Conservation (phyloP, 2,329 filamentous ascomycete genomes). For the Bipolaris gigantea region DNA sequence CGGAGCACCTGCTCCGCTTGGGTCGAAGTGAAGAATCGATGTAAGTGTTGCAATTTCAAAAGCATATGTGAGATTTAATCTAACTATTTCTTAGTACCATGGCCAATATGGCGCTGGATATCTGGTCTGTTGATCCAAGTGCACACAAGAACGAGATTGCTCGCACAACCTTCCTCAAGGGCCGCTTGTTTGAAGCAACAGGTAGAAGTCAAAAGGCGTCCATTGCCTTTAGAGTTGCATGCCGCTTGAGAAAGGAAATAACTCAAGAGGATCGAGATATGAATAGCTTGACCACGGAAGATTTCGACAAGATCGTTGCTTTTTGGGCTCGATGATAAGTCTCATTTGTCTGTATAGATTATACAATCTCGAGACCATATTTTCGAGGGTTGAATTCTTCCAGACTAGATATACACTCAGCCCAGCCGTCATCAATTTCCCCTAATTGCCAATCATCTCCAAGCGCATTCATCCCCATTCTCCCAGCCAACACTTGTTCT, state of each 20-base stretch:
- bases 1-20: too few species aligned
- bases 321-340: too few species aligned
- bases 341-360: not conserved
- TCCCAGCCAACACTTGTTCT: slow-evolving; percentile 20
- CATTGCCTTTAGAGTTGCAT: slow-evolving; percentile 4
- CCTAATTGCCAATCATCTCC: slow-evolving; percentile 1
- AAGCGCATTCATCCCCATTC: slow-evolving; percentile 3
- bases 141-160: too few species aligned
- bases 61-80: too few species aligned
- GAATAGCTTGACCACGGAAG: slow-evolving; percentile 2
- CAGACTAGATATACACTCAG: slow-evolving; percentile 15
- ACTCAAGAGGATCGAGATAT: slow-evolving; percentile 2
- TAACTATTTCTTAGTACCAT: too few species aligned
- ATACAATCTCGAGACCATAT: slow-evolving; percentile 10
- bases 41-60: too few species aligned
- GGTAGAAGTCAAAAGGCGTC: slow-evolving; percentile 4
- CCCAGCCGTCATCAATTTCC: slow-evolving; percentile 14
- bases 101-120: too few species aligned
- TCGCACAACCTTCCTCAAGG: not conserved
- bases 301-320: not conserved
- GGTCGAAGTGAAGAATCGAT: too few species aligned
- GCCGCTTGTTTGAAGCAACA: not conserved
- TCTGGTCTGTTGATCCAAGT: too few species aligned
- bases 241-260: slow-evolving; percentile 7
- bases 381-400: slow-evolving; percentile 12